Evolutionary conservation across 148 eudicot genomes (phyloP), one percentile per base, ranked within the genome.

Genomic region (Tetragonia tetragonoides): DNA sequence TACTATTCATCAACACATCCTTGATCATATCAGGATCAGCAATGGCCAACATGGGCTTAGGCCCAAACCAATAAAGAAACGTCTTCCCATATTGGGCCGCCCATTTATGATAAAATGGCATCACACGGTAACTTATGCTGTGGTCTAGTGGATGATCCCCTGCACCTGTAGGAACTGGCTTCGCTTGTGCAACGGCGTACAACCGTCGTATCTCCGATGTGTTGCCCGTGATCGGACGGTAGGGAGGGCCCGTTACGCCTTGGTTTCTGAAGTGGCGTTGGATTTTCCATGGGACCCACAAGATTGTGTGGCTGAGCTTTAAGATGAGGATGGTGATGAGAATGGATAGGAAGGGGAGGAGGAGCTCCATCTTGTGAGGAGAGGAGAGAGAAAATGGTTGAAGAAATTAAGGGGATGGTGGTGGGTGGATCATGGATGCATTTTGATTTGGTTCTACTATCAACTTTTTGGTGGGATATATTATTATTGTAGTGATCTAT

Each of bases 41-140:
- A 2, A 89, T 12, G 6, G 89, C 89, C 65, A 91, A 44, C 79
- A 90, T 85, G 51, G 95, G 87, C 80, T 60, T 89, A 5, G 83
- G 37, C 79, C 97, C 97, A 72, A 93, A 90, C 97, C 95, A 89
- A 70, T 85, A 93, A 46, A 93, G 42, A 21, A 93, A 91, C 4
- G 83, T 88, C 78, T 89, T 89, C 40, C 97, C 93, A 54, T 90
- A 88, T 0, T 74, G 71, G 71, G 54, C 75, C 28, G 95, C 88
- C 95, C 97, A 93, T n/a, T 83, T 84, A 59, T 80, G 21, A 82
- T 90, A 89, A 75, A 85, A 87, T 3, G 95, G 97, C 73, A 87
- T 71, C 70, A 84, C 91, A 20, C 92, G 83, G 17, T 67, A 66
- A 18, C 81, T 68, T 40, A 93, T 82, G 54, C 86, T 83, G 46